Conservation (phyloP, 1,139 yeast genomes). For the Pichia sp. region DNA sequence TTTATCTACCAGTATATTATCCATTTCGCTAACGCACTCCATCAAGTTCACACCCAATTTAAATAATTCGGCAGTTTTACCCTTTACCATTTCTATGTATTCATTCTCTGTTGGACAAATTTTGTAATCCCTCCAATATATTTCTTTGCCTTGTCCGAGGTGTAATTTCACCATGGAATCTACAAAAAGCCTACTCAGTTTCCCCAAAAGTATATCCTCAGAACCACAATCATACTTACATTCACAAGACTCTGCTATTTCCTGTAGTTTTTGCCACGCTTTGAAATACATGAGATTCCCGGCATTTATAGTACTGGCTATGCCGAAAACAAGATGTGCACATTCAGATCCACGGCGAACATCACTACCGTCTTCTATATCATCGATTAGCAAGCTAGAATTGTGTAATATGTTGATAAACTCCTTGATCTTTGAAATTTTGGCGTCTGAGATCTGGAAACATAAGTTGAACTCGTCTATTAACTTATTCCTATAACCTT, state of each 20-base stretch:
- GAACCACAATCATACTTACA: constrained; percentile 5
- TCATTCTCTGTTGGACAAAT: constrained; percentile 59
- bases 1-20: too few relatives aligned
- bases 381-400: constrained; percentile 68
- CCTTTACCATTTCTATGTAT: constrained; percentile 72
- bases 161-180: constrained; percentile 77
- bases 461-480: constrained; percentile 43
- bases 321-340: constrained; percentile 70
- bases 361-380: constrained; percentile 71
- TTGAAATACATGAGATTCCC: constrained; percentile 77
- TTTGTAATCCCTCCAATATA: constrained; percentile 74
- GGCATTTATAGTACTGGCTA: constrained; percentile 72
- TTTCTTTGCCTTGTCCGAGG: constrained; percentile 82
- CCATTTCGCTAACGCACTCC: constrained; percentile 10
- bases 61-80: constrained; percentile 85
- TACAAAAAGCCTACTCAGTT: constrained; percentile 33
- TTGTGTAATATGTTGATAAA: constrained; percentile 54
- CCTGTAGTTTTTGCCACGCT: constrained; percentile 45
- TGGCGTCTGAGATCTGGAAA: constrained; percentile 33
- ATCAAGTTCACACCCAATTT: constrained; percentile 63
- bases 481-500: constrained; percentile 42
- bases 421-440: constrained; percentile 26
- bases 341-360: constrained; percentile 70
- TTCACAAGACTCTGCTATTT: neutral
- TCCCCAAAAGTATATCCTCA: constrained; percentile 6